Evolutionary conservation across 1,284 basidiomycete genomes (phyloP).

Genomic region (Tremellales sp.): DNA sequence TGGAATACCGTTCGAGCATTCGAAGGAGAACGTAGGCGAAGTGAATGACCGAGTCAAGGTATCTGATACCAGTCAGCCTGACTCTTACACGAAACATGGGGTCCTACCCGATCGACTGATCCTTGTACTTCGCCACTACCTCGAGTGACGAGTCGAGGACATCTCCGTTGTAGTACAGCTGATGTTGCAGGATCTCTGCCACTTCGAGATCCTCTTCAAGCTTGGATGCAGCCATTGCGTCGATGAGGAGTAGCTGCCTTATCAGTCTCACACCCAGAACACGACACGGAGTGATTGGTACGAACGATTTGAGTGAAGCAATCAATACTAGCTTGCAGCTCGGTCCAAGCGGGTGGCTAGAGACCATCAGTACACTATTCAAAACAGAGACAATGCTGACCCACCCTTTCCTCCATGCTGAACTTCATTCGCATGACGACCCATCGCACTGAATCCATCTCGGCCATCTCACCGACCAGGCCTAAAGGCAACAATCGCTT

Average conservation of each 20-base stretch:
- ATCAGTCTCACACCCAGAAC: slow-evolving; percentile 7
- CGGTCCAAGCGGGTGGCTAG: slow-evolving; percentile 85
- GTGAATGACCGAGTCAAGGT: slow-evolving; percentile 76
- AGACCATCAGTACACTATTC: slow-evolving; percentile 3
- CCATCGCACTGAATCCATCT: slow-evolving; percentile 81
- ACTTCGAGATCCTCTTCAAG: slow-evolving; percentile 67
- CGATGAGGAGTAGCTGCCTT: slow-evolving; percentile 68
- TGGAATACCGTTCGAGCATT: slow-evolving; percentile 83
- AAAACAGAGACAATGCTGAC: slow-evolving; percentile 10
- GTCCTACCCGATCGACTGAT: slow-evolving; percentile 52
- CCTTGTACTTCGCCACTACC: slow-evolving; percentile 68
- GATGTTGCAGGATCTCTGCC: slow-evolving; percentile 73
- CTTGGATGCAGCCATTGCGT: slow-evolving; percentile 54
- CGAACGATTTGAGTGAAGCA: slow-evolving; percentile 76
- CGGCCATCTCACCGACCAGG: slow-evolving; percentile 74
- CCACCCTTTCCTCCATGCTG: slow-evolving; percentile 81
- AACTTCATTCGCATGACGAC: slow-evolving; percentile 80
- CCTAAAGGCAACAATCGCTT: slow-evolving; percentile 58
- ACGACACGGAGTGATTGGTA: neutral
- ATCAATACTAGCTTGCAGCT: slow-evolving; percentile 87
- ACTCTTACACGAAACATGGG: neutral
- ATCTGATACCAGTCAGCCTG: slow-evolving; percentile 49
- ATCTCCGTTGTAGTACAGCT: slow-evolving; percentile 88
- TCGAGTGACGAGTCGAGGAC: slow-evolving; percentile 80
- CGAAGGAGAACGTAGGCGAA: slow-evolving; percentile 74